These are phyloP conservation scores for Botryotinia convoluta DNA, from an alignment of 2,329 filamentous ascomycete genomes.

Conservation along the genomic window DNA sequence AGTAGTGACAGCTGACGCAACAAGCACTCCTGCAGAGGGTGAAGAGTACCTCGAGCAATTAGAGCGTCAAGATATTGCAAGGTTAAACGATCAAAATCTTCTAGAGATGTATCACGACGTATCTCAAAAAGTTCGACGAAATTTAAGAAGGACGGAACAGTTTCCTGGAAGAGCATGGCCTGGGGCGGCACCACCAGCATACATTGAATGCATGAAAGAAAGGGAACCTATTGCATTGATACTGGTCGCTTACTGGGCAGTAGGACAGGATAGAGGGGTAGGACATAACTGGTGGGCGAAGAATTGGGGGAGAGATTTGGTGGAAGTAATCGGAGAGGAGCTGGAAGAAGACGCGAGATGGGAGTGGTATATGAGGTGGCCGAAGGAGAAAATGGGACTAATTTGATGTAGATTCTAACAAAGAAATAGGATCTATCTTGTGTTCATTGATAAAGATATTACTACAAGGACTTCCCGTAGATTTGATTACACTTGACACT, in stretches of 20 bases:
- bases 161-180: constrained; percentile 10
- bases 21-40: background rate
- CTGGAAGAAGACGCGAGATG: background rate
- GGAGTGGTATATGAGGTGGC: constrained; percentile 8
- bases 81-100: background rate
- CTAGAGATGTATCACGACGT: background rate
- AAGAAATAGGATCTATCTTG: background rate
- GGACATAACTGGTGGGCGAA: constrained; percentile 19
- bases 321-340: background rate
- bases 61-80: background rate
- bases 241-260: constrained; percentile 10
- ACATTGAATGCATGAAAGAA: constrained; percentile 10
- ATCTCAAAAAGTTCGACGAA: background rate
- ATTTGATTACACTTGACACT: background rate
- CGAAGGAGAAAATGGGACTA: constrained; percentile 3
- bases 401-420: background rate
- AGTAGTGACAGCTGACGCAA: background rate
- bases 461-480: background rate
- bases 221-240: constrained; percentile 16
- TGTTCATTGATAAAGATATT: background rate
- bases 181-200: background rate
- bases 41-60: constrained; percentile 6
- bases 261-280: constrained; percentile 14
- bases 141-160: constrained; percentile 7
- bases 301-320: constrained; percentile 9